Base-by-base conservation (phyloP, 352 stramenopile species). In the Globisporangium spinosum region DNA sequence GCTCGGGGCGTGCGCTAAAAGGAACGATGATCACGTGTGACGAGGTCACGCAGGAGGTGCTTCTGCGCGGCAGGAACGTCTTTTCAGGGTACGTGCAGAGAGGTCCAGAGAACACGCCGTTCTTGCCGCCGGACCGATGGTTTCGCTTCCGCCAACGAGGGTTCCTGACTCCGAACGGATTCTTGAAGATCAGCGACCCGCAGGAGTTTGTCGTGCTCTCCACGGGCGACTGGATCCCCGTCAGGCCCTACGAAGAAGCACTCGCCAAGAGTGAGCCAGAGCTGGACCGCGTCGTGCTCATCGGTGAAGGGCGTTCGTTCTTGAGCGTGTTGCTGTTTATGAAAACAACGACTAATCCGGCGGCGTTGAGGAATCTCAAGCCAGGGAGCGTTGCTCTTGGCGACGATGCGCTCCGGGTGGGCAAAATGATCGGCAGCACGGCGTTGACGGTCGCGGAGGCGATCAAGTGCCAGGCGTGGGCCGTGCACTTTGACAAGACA, bases 311-410 rank as follows among this genome's bases (percentile, higher is more conserved):
- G 20, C 82, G 83, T 0, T 75, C 79, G 17, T 95, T 91, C 68
- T 61, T 93, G 15, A 92, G 82, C 58, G 85, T 87, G 7, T 63
- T 95, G 61, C 79, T 95, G 8, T 93, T 95, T 53, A 76, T 95
- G 34, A 93, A 93, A 67, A 91, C 83, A 0, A 62, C 32, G 6
- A 47, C 1, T 23, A 71, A 62, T 34, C 43, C 17, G 0, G 57
- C 58, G 32, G 53, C 63, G 5, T 71, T 65, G 23, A 71, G 77
- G 15, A 32, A 35, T 3, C 5, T 34, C 70, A 57, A 77, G 72
- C 9, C 54, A 0, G 49, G 67, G 25, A 64, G 70, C 15, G 51
- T 69, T 0, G 53, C 72, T 34, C 66, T 92, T 2, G 73, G 77
- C 17, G 84, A 90, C 0, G 81, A 89, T 12, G 84, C 81, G 2